phyloP scores from a whole-genome alignment of 2,329 filamentous ascomycete genomes.

The Epichloe sp. region DNA sequence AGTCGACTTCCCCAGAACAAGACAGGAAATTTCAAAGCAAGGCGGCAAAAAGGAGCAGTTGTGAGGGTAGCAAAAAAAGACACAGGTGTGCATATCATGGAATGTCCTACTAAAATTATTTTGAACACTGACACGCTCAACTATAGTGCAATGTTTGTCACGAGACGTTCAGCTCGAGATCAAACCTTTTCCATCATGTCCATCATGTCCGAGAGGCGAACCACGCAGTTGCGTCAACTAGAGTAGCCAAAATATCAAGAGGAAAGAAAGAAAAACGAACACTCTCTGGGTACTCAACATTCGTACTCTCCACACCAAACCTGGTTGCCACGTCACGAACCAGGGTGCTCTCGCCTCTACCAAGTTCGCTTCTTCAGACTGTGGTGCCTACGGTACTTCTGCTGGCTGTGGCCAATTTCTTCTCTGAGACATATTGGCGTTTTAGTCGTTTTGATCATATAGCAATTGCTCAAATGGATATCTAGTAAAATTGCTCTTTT shows the following conservation, averaged over 20 bases:
- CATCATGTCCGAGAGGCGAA: constrained; percentile 52
- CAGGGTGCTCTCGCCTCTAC: no score
- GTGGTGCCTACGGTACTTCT: no score
- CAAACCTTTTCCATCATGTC: constrained; percentile 62
- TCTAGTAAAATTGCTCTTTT: no score
- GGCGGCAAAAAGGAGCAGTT: constrained; percentile 34
- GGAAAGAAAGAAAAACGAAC: constrained; percentile 13
- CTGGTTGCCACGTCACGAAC: no score
- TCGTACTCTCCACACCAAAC: no score
- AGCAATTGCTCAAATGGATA: no score
- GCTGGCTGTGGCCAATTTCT: no score
- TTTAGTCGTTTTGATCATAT: not conserved
- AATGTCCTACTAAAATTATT: not conserved
- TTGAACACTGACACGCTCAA: not conserved
- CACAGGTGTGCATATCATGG: constrained; percentile 1
- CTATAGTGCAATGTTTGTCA: constrained; percentile 34
- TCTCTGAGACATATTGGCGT: not conserved
- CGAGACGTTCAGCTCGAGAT: constrained; percentile 44
- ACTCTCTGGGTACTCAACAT: not conserved
- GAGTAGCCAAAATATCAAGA: constrained; percentile 20
- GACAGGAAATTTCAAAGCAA: constrained; percentile 37
- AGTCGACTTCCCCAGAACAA: constrained; percentile 22
- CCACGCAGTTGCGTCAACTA: constrained; percentile 44
- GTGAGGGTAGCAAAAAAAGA: constrained; percentile 2
- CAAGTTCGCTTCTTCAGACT: no score